Conservation (phyloP, 352 stramenopile species). For the Globisporangium megalacanthum region DNA sequence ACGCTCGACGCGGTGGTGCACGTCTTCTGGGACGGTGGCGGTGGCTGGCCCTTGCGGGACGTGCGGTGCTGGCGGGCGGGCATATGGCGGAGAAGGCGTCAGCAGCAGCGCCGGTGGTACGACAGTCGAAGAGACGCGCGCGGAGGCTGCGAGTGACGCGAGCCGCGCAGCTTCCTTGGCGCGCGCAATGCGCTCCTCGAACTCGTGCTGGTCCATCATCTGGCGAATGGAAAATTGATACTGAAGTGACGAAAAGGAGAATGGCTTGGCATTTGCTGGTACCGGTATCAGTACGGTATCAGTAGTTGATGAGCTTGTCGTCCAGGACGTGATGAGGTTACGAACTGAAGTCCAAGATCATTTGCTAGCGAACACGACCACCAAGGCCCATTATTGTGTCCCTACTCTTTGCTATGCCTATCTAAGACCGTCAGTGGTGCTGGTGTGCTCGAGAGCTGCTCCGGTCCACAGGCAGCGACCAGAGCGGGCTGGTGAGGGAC, state of each 20-base stretch:
- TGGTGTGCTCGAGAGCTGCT: not conserved
- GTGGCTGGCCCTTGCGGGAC: constrained; percentile 9
- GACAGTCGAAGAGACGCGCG: constrained; percentile 12
- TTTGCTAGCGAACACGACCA: no score
- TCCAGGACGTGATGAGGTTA: no score
- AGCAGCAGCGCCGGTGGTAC: constrained; percentile 1
- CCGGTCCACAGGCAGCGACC: no score
- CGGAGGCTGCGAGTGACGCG: constrained; percentile 33
- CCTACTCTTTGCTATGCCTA: no score
- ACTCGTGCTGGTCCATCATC: constrained; percentile 17
- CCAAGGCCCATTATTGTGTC: no score
- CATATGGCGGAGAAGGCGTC: constrained; percentile 12
- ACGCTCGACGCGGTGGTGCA: constrained; percentile 45
- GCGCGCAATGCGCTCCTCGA: constrained; percentile 51
- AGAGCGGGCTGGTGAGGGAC: not conserved
- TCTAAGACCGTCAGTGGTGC: no score
- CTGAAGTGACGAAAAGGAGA: not conserved
- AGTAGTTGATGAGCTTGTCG: no score
- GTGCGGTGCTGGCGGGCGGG: not conserved
- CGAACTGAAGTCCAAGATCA: no score
- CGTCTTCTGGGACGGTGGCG: constrained; percentile 24
- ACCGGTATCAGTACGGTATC: no score
- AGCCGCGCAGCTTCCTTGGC: constrained; percentile 49
- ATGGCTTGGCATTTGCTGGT: no score
- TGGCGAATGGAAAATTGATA: not conserved